Evolutionary conservation across 1,284 basidiomycete genomes (phyloP), one percentile per base, ranked within the genome.

Genomic region (Entoloma clypeatum): DNA sequence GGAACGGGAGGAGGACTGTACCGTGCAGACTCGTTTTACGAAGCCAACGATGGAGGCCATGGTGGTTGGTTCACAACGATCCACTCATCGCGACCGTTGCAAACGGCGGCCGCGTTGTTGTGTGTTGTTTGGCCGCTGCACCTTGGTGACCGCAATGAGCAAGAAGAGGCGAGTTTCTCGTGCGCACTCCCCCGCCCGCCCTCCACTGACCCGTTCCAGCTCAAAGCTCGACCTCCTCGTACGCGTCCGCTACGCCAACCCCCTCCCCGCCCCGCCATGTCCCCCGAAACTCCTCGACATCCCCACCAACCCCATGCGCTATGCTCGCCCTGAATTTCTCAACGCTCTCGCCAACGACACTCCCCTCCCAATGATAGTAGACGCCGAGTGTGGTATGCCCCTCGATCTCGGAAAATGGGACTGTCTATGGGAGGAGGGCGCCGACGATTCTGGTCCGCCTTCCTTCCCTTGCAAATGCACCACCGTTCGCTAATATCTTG

Each of bases 341-440:
- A 79, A 88, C 48, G 74, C 81, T 13, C 68, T 96, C 29, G 86
- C 87, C 1, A 79, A 83, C 36, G 86, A 88, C 33, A 79, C 81
- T 5, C 84, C 86, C 0, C 61, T 95, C 7, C 92, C 93, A 0
- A 92, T 97, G 88, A 84, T 96, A 45, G 84, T 95, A 1, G 93
- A 97, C 55, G 86, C 88, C 1, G 93, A 97, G 60, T 85, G 86
- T 56, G 93, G 93, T 1, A 94, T 97, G 91, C 92, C 92, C 0
- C 65, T 97, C 16, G 89, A 96, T 58, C 64, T 95, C 35, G 84
- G 86, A 16, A 74, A 75, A 45, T 93, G 81, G 73, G 83, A 87
- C 35, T 86, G 80, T 24, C 64, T 91, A 13, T 92, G 91, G 88
- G 83, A 87, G 39, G 86, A 88, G 32, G 75, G 75, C 33, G 81